Percentiles rank a stretch among this genome's conserved stretches.
phyloP scores from a whole-genome alignment of 176 grass and related monocot species.

The Avena eriantha region DNA sequence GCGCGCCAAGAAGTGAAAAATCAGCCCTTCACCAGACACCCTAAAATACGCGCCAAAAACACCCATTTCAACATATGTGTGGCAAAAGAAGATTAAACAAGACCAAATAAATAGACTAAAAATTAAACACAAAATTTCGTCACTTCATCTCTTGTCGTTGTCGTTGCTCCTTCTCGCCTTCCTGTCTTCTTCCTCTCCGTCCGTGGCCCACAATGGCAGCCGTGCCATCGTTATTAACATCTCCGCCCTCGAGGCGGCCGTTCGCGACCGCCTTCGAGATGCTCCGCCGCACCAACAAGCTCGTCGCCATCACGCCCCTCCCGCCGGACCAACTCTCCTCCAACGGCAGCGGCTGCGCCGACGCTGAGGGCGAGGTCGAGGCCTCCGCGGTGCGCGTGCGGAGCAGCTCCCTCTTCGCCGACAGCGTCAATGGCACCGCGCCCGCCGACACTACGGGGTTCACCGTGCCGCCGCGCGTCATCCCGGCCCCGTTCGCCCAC shows the following conservation, averaged over 20 bases:
- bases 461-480: constrained; percentile 45
- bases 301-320: constrained; percentile 28
- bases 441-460: constrained; percentile 8
- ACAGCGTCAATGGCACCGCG: constrained; percentile 34
- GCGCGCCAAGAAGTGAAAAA: no score
- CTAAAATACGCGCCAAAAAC: no score
- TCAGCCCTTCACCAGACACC: no score
- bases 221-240: constrained; percentile 14
- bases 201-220: not conserved
- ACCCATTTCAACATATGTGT: no score
- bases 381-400: constrained; percentile 51
- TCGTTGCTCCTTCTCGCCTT: constrained; percentile 14
- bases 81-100: no score
- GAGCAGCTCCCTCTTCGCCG: constrained; percentile 49
- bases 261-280: constrained; percentile 52
- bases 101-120: no score
- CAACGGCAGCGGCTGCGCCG: not conserved
- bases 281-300: constrained; percentile 37
- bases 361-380: constrained; percentile 13
- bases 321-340: not conserved
- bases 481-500: constrained; percentile 47
- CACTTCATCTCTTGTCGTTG: no score
- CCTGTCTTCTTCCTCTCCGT: not conserved
- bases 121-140: no score
- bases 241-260: constrained; percentile 28